A percentile compares a stretch with the other conserved stretches of the same genome.
These are phyloP conservation scores for Schizophyllum commune DNA, from an alignment of 1,284 basidiomycete genomes.

Conservation along the genomic window DNA sequence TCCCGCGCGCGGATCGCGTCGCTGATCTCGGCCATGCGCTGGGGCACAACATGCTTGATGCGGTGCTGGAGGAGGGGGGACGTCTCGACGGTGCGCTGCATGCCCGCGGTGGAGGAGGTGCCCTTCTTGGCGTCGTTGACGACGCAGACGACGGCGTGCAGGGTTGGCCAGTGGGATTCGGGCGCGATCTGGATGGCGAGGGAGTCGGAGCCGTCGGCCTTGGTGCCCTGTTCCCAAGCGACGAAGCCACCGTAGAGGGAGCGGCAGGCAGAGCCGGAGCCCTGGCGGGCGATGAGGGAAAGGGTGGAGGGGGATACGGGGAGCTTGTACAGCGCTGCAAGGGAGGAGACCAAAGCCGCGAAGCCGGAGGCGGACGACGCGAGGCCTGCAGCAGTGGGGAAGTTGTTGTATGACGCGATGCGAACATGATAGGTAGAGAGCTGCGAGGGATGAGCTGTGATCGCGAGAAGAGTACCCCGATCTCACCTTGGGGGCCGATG, in stretches of 20 bases:
- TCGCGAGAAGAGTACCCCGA: not conserved
- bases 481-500: slow-evolving; percentile 58
- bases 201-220: slow-evolving; percentile 75
- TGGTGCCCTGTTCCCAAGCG: slow-evolving; percentile 83
- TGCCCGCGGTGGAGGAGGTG: slow-evolving; percentile 90
- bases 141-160: slow-evolving; percentile 97
- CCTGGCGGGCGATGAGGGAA: slow-evolving; percentile 92
- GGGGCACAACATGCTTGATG: slow-evolving; percentile 81
- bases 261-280: slow-evolving; percentile 95
- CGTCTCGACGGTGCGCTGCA: slow-evolving; percentile 96
- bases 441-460: slow-evolving; percentile 27
- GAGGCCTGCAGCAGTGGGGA: slow-evolving; percentile 96
- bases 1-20: slow-evolving; percentile 75
- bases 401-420: slow-evolving; percentile 96
- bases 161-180: slow-evolving; percentile 86
- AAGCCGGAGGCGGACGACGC: slow-evolving; percentile 97
- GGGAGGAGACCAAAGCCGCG: slow-evolving; percentile 88
- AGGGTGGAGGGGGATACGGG: slow-evolving; percentile 62
- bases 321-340: slow-evolving; percentile 83
- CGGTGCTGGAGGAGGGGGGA: slow-evolving; percentile 86
- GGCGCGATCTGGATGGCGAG: slow-evolving; percentile 86
- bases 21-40: slow-evolving; percentile 78
- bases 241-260: slow-evolving; percentile 97
- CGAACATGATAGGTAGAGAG: slow-evolving; percentile 71
- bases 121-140: slow-evolving; percentile 97